Conservation (phyloP, 177 flowering plant genomes). For the Tripterygium wilfordii region DNA sequence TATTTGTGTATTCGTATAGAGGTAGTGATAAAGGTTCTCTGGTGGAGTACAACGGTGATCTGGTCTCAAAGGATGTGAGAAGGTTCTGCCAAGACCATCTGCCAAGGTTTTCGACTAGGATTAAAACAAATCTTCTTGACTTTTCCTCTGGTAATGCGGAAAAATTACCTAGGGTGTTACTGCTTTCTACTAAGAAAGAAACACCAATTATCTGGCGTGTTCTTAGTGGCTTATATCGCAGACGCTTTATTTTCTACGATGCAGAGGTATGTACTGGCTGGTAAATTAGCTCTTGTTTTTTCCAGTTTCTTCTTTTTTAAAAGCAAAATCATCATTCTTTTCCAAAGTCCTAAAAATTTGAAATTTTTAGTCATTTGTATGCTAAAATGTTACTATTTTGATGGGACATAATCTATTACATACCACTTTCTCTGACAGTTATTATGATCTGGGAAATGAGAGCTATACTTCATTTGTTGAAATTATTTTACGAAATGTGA, state of each 20-base stretch:
- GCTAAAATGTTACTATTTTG: no score
- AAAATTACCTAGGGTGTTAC: conserved; percentile 57
- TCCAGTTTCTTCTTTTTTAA: no score
- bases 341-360: no score
- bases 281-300: no score
- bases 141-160: conserved; percentile 21
- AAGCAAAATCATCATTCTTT: no score
- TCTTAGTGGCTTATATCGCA: conserved; percentile 77
- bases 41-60: conserved; percentile 64
- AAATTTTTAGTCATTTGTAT: no score
- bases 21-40: conserved; percentile 50
- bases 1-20: conserved; percentile 59
- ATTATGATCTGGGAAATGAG: no score
- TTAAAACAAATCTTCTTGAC: conserved; percentile 38
- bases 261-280: conserved; percentile 51
- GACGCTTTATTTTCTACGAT: conserved; percentile 62
- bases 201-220: conserved; percentile 94
- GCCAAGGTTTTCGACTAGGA: conserved; percentile 73
- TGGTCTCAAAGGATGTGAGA: conserved; percentile 46
- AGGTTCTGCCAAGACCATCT: conserved; percentile 64
- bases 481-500: not conserved
- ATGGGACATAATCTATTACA: no score
- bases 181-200: conserved; percentile 78
- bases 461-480: not conserved
- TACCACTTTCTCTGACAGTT: no score